These are phyloP conservation scores for Alternaria incomplexa DNA, from an alignment of 2,329 filamentous ascomycete genomes.

Conservation along the genomic window DNA sequence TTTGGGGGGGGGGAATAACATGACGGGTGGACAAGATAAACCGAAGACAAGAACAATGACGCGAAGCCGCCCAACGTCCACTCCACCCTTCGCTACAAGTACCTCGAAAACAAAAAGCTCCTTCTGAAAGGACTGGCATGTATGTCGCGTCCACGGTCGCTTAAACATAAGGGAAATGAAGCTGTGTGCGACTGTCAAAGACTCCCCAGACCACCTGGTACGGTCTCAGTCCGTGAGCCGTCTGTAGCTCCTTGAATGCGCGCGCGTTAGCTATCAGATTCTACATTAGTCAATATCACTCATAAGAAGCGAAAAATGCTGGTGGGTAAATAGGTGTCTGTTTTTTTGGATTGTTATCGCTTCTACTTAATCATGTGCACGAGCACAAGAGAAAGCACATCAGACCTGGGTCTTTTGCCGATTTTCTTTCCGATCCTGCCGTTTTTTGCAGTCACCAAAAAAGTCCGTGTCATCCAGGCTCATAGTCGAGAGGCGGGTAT, in stretches of 20 bases:
- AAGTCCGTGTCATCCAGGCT: constrained; percentile 1
- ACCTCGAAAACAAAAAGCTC: not conserved
- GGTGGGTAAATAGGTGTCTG: not conserved
- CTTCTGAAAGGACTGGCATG: not conserved
- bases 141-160: not conserved
- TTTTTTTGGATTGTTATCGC: constrained; percentile 11
- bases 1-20: not conserved
- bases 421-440: not conserved
- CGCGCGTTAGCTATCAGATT: not conserved
- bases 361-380: constrained; percentile 9
- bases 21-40: not conserved
- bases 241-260: not conserved
- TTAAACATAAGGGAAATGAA: not conserved
- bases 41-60: not conserved
- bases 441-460: not conserved
- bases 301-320: not conserved
- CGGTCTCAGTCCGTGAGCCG: not conserved
- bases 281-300: not conserved
- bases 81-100: not conserved
- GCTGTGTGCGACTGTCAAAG: not conserved
- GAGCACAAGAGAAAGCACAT: not conserved
- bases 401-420: not conserved
- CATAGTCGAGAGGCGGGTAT: not conserved
- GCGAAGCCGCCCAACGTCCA: not conserved
- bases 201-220: not conserved